Base-by-base conservation (phyloP, 352 stramenopile species). In the Hyaloperonospora arabidopsidis region DNA sequence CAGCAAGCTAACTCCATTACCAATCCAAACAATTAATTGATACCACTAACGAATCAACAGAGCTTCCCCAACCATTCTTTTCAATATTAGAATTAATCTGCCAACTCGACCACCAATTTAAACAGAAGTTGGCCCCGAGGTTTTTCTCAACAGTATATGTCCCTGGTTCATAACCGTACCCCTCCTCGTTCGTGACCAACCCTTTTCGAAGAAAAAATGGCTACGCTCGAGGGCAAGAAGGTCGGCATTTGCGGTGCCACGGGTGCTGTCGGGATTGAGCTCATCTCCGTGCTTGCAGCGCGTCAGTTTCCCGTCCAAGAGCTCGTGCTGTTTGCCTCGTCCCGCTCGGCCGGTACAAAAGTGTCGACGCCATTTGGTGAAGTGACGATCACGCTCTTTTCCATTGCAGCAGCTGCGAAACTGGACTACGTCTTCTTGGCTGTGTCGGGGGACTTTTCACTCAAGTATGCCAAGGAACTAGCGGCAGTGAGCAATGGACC, bases 351-450 rank as follows among this genome's bases (percentile, higher is more conserved):
- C 5, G 96, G 96, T 49, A 97, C 93, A 52, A 81, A 74, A 28
- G 79, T 97, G 15, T 55, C 79, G 11, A 97, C 84, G 28, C 78
- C 85, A 19, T 97, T 97, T 60, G 95, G 96, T 11, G 74, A 94
- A 17, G 66, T 98, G 40, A 80, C 73, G n/a, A 95, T 98, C 61
- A 87, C 98, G 71, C 67, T 97, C 29, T 99, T 98, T 74, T 87
- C 79, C 19, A 76, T 98, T n/a, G 87, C 93, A 32, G 85, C 86
- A 29, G 93, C 91, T 6, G 65, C 81, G 43, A 87, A 96, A 64
- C 89, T 97, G 47, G 94, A 98, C 75, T 95, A 98, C 41, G 86
- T 98, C 6, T 98, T 99, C 70, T 73, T 98, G 54, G 96, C 96
- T 5, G 96, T 98, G 34, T 95, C 84, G 57, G 95, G 96, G 40